Conservation (phyloP, 2,329 filamentous ascomycete genomes). For the Exophiala alcalophila region DNA sequence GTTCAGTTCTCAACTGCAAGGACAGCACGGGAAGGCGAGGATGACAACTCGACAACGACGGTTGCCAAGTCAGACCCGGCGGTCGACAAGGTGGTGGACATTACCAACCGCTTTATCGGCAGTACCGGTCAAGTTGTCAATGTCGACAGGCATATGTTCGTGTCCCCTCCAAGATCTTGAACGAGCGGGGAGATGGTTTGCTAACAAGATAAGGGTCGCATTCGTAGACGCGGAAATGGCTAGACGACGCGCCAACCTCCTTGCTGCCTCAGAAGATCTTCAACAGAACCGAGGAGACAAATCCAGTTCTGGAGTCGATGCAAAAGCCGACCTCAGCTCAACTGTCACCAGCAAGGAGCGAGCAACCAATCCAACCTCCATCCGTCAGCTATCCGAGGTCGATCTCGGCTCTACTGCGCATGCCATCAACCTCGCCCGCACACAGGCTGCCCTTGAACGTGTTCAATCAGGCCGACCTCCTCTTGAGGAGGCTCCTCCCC, state of each 20-base stretch:
- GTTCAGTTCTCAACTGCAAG: slow-evolving; percentile 25
- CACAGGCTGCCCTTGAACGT: slow-evolving; percentile 44
- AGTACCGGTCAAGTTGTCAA: slow-evolving; percentile 59
- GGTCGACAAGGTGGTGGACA: slow-evolving; percentile 37
- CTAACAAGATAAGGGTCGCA: slow-evolving; percentile 64
- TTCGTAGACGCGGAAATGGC: slow-evolving; percentile 66
- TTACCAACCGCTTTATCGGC: slow-evolving; percentile 54
- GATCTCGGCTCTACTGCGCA: slow-evolving; percentile 51
- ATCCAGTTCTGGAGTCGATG: background rate
- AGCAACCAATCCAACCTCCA: slow-evolving; percentile 41
- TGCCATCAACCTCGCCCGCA: slow-evolving; percentile 44
- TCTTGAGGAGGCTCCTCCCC: slow-evolving; percentile 30
- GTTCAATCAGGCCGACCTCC: slow-evolving; percentile 34
- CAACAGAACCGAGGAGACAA: slow-evolving; percentile 19
- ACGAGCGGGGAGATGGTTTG: slow-evolving; percentile 33
- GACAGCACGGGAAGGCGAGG: background rate
- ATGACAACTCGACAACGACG: background rate
- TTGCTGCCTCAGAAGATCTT: slow-evolving; percentile 25
- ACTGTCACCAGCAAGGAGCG: slow-evolving; percentile 29
- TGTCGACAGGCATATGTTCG: slow-evolving; percentile 64
- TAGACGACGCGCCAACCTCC: slow-evolving; percentile 43
- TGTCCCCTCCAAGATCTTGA: slow-evolving; percentile 25
- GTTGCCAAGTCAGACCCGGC: slow-evolving; percentile 20
- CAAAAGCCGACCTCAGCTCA: slow-evolving; percentile 28
- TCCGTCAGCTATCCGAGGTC: slow-evolving; percentile 57